Conservation (phyloP, 306 rosid genomes). For the Begonia loranthoides region DNA sequence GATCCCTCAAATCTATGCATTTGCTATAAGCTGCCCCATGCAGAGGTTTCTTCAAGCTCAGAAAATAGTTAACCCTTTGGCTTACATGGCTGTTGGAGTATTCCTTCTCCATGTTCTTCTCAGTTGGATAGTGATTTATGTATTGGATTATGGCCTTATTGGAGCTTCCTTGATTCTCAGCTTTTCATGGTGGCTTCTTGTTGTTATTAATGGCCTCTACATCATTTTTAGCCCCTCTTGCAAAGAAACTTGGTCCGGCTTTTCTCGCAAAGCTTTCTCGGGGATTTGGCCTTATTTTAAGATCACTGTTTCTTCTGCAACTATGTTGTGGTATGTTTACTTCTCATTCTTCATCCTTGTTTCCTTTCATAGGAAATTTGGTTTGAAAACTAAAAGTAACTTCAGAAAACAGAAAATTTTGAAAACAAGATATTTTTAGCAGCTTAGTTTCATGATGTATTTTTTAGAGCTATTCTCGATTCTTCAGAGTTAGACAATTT, state of each 20-base stretch:
- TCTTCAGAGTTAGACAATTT: too few species aligned
- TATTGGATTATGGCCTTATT: conserved; percentile 31
- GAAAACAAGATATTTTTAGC: too few species aligned
- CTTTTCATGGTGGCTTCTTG: conserved; percentile 64
- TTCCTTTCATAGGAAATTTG: neutral
- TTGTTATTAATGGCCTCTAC: conserved; percentile 35
- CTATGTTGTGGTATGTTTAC: conserved; percentile 41
- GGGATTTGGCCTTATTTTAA: conserved; percentile 74
- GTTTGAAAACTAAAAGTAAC: too few species aligned
- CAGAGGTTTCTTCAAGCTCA: conserved; percentile 79
- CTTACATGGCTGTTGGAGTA: conserved; percentile 47
- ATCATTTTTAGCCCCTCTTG: conserved; percentile 50
- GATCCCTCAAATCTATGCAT: conserved; percentile 55
- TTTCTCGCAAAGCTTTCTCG: conserved; percentile 30
- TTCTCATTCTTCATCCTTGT: neutral
- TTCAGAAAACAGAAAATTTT: too few species aligned
- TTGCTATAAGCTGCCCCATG: conserved; percentile 56
- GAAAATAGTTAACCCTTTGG: conserved; percentile 66
- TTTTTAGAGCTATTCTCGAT: too few species aligned
- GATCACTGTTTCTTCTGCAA: conserved; percentile 54
- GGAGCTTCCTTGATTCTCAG: conserved; percentile 65
- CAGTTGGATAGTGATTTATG: conserved; percentile 40
- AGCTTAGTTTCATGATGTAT: too few species aligned
- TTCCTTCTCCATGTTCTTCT: conserved; percentile 41
- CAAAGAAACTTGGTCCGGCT: conserved; percentile 71